Evolutionary conservation across 225 moss, liverwort and hornwort species (phyloP).

Genomic region (Lunularia cruciata): DNA sequence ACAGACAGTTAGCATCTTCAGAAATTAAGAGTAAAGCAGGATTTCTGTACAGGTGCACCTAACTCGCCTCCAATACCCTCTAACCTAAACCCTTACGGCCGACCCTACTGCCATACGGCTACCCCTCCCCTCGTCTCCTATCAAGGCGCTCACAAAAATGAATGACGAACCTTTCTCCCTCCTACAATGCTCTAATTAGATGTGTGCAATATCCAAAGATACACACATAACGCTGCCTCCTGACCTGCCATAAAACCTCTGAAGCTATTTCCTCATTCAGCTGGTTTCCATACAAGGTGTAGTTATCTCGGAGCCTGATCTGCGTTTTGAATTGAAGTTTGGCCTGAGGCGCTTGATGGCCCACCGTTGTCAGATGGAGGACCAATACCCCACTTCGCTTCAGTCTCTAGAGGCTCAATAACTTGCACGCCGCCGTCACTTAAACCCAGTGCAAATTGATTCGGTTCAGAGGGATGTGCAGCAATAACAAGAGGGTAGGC

Average conservation of each 20-base stretch:
- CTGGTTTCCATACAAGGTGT: constrained; percentile 17
- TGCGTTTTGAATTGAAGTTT: constrained; percentile 84
- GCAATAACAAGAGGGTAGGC: constrained; percentile 91
- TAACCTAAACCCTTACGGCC: constrained; percentile 33
- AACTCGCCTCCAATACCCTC: constrained; percentile 45
- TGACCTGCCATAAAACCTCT: constrained; percentile 29
- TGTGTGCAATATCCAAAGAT: constrained; percentile 70
- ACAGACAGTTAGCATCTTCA: constrained; percentile 28
- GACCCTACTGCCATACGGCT: constrained; percentile 30
- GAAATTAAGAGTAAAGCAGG: constrained; percentile 40
- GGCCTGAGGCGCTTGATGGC: constrained; percentile 65
- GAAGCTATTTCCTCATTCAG: constrained; percentile 20
- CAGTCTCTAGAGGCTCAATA: constrained; percentile 84
- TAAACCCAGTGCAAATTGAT: constrained; percentile 93
- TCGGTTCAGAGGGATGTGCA: constrained; percentile 87
- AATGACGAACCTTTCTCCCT: constrained; percentile 59
- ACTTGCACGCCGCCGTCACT: constrained; percentile 98
- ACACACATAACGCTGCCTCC: constrained; percentile 55
- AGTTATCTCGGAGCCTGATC: constrained; percentile 92
- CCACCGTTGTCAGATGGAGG: constrained; percentile 82
- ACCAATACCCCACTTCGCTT: constrained; percentile 87
- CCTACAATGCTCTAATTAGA: constrained; percentile 38
- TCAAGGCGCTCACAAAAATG: constrained; percentile 94
- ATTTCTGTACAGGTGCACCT: constrained; percentile 54
- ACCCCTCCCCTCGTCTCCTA: constrained; percentile 47